phyloP scores from a whole-genome alignment of 176 grass and related monocot species.

The Puya raimondii region DNA sequence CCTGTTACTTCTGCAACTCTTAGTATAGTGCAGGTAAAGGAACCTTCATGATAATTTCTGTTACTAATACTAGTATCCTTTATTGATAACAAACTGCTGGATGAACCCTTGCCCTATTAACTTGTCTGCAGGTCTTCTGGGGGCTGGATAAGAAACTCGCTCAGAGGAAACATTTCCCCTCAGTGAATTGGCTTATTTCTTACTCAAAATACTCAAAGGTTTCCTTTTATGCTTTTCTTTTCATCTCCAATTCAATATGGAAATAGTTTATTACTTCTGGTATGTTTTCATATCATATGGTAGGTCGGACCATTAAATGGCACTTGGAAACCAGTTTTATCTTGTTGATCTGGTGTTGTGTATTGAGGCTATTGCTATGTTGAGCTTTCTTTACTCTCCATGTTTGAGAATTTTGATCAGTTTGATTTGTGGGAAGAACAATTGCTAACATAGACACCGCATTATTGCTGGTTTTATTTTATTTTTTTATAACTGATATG shows the following conservation, averaged over 20 bases:
- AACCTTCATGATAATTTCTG: neutral
- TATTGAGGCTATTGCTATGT: no score
- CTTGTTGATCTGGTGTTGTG: no score
- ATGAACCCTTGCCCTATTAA: neutral
- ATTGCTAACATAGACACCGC: no score
- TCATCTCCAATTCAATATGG: neutral
- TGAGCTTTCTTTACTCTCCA: no score
- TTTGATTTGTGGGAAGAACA: no score
- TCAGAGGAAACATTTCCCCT: constrained; percentile 99
- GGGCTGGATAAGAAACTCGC: constrained; percentile 98
- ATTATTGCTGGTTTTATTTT: no score
- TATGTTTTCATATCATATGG: neutral
- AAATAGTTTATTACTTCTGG: neutral
- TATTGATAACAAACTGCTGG: neutral
- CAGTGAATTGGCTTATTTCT: constrained; percentile 99
- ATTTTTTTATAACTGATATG: no score
- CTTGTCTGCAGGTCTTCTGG: constrained; percentile 84
- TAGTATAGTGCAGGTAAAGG: constrained; percentile 86
- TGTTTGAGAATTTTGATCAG: no score
- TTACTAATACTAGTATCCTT: neutral
- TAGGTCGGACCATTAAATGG: no score
- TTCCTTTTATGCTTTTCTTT: neutral
- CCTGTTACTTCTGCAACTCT: constrained; percentile 98
- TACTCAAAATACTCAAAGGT: constrained; percentile 99
- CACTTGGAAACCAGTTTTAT: no score